Evolutionary conservation across 23 red algal genomes (phyloP), one percentile per base, ranked within the genome.

Genomic region (Gracilaria gracilis): DNA sequence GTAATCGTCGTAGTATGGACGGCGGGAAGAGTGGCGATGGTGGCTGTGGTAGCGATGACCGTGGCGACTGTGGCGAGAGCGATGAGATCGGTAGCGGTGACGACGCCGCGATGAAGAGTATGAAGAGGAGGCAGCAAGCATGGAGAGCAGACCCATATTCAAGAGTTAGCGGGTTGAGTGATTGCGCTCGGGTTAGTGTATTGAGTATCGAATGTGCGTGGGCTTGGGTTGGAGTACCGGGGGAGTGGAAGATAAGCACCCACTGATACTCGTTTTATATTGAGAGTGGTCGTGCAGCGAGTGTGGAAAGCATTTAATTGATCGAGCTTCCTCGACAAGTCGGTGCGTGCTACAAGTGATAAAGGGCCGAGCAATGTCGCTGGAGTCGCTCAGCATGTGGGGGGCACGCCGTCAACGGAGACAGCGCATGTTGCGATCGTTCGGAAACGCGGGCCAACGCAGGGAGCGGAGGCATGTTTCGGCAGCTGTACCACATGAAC

Each of bases 401-500:
- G 72, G 40, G 72, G 27, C 40, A 51, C 23, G 23, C 24, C 12
- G 4, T 46, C 16, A 23, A 77, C 14, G 39, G 20, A 50, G 72
- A 77, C 72, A 77, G 72, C 72, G 72, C 72, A 77, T 50, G n/a
- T 48, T 2, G 14, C 40, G 8, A 50, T 49, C 0, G 39, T 28
- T 46, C 39, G 9, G 20, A 51, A 51, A 77, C 46, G 14, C 72
- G 72, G 72, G 72, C 72, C 72, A 77, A 51, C 40, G 1, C 38
- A 77, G 72, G 72, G 72, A 77, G 72, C 72, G 72, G 72, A 77
- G 72, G 40, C 40, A 19, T 77, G 19, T 77, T 77, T 77, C 32
- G 19, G 72, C 42, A 77, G 24, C n/a, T 31, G 40, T 77, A 51
- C 46, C 11, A 2, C 46, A n/a, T 51, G 72, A 77, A 51, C 72